phyloP scores from a whole-genome alignment of 192 early-diverging fungal species.

The Rhizophagus prolifer region DNA sequence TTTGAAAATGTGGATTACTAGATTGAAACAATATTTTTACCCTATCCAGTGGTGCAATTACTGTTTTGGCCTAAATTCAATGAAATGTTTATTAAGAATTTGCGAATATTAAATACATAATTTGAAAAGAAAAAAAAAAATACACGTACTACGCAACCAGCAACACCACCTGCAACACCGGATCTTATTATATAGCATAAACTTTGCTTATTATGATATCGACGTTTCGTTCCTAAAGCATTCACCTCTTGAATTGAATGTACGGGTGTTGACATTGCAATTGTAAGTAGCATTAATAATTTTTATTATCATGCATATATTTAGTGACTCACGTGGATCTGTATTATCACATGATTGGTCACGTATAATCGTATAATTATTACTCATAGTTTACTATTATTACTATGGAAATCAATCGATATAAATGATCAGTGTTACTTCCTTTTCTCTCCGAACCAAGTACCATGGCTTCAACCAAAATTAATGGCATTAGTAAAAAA shows the following conservation, averaged over 20 bases:
- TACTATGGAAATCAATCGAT: no score
- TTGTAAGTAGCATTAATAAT: not conserved
- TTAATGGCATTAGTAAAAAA: not conserved
- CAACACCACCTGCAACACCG: slow-evolving; percentile 45
- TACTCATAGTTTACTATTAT: no score
- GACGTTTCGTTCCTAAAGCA: not conserved
- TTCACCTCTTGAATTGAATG: not conserved
- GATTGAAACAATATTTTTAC: slow-evolving; percentile 88
- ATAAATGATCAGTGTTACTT: not conserved
- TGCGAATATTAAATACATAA: not conserved
- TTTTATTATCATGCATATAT: no score
- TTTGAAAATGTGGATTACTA: slow-evolving; percentile 67
- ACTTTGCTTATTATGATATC: slow-evolving; percentile 35
- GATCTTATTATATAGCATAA: slow-evolving; percentile 43
- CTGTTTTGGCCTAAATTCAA: slow-evolving; percentile 64
- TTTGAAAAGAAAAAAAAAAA: not conserved
- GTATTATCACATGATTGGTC: no score
- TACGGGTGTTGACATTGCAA: not conserved
- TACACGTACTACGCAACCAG: slow-evolving; percentile 42
- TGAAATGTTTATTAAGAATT: not conserved
- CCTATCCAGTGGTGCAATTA: slow-evolving; percentile 79
- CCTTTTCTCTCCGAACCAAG: not conserved
- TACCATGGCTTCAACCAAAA: not conserved
- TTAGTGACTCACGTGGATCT: no score
- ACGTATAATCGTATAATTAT: no score